Evolutionary conservation across 768 basidiomycete species (phyloP), one percentile per base, ranked within the genome.

Genomic region (Termitomyces sp.): DNA sequence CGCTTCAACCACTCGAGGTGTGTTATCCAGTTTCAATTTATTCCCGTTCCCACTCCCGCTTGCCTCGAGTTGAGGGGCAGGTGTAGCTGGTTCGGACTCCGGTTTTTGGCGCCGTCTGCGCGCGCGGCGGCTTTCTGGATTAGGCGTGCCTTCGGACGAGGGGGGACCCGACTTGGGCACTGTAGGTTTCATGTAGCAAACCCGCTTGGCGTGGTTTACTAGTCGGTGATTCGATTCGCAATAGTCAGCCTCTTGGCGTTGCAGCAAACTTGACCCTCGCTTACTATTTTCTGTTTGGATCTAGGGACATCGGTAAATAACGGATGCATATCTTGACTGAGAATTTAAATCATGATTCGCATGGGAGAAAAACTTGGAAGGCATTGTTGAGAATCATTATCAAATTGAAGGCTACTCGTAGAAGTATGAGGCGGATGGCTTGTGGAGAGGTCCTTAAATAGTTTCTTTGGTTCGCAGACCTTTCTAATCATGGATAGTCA

Each of bases 401-500:
- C 92, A 86, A 68, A 91, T 39, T 67, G 67, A 56, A 74, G 9
- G 43, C 76, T 70, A 3, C 84, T 84, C 71, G 73, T 71, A 76
- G 54, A n/a, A 59, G 10, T 1, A 46, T 58, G 13, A 61, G 48
- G 5, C 1, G 18, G 20, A 10, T 27, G 39, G 56, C n/a, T 16
- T 27, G 8, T 27, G 14, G 22, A 41, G 36, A 31, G 32, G 13
- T 24, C 39, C n/a, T 20, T 29, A 29, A 29, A 66, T 94, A 90
- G 59, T 86, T 84, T 56, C 92, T 76, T 22, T 87, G 81, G 39
- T 70, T 64, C 37, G 66, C 71, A 10, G 75, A 72, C 90, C 87
- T 66, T 91, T 91, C 59, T 86, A 75, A 60, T 94, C 92, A 65
- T 88, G 84, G 73, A 91, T 71, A 92, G 74, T n/a, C n/a, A n/a